Evolutionary conservation across 176 grass and related monocot species (phyloP).

Genomic region (Echinochloa phyllopogon): DNA sequence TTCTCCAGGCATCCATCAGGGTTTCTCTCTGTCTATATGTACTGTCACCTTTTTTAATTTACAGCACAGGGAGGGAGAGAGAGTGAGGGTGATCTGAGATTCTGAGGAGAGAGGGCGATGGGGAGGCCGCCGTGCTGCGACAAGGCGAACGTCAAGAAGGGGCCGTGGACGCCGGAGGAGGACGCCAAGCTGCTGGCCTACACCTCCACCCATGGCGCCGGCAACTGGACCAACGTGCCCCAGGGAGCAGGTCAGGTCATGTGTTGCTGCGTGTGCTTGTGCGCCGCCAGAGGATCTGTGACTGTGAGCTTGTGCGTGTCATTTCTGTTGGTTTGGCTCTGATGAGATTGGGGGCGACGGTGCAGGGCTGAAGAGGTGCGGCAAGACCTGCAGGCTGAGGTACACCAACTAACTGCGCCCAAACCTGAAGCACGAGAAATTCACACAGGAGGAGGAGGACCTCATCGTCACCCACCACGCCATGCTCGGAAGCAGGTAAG

Average conservation of each 20-base stretch:
- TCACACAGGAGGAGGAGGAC: conserved; percentile 72
- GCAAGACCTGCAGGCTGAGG: conserved; percentile 93
- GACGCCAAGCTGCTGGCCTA: conserved; percentile 93
- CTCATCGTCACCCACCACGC: conserved; percentile 87
- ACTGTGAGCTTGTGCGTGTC: background rate
- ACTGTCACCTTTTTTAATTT: conserved; percentile 23
- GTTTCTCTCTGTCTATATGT: conserved; percentile 30
- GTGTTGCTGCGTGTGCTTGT: background rate
- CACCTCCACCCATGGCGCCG: conserved; percentile 87
- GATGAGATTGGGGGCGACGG: background rate
- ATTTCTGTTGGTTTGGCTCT: conserved; percentile 10
- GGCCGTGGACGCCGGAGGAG: conserved; percentile 91
- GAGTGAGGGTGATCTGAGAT: too few relatives aligned
- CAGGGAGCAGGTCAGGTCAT: conserved; percentile 82
- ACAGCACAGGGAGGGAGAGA: background rate
- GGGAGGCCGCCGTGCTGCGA: conserved; percentile 94
- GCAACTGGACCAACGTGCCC: conserved; percentile 91
- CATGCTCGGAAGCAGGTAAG: conserved; percentile 87
- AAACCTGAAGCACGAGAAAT: conserved; percentile 85
- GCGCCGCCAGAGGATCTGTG: background rate
- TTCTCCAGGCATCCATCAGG: conserved; percentile 27
- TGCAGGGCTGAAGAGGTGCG: conserved; percentile 90
- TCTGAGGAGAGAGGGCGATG: conserved; percentile 41
- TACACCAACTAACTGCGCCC: conserved; percentile 98
- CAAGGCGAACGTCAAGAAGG: conserved; percentile 89